A percentile compares a stretch with the other conserved stretches of the same genome.
Evolutionary conservation across 352 stramenopile genomes (phyloP).

Genomic region (Phytophthora fragariae): DNA sequence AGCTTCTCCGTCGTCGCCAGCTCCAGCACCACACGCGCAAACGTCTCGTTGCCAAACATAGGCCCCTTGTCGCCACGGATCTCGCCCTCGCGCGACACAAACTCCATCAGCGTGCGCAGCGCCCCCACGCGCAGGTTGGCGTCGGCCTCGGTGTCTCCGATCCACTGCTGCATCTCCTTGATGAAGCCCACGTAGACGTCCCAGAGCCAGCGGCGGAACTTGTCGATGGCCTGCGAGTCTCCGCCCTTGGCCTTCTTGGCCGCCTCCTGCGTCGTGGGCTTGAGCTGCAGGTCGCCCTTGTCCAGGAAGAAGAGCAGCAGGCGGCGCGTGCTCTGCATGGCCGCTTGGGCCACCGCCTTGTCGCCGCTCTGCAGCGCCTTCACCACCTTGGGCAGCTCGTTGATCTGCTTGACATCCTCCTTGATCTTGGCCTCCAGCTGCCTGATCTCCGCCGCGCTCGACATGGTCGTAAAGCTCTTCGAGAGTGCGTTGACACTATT

Average conservation of each 20-base stretch:
- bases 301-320: slow-evolving; percentile 86
- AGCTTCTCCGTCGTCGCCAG: slow-evolving; percentile 71
- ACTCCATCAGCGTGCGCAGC: slow-evolving; percentile 91
- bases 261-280: slow-evolving; percentile 36
- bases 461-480: slow-evolving; percentile 49
- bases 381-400: slow-evolving; percentile 80
- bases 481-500: slow-evolving; percentile 2
- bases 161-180: slow-evolving; percentile 85
- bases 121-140: slow-evolving; percentile 78
- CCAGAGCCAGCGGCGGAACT: slow-evolving; percentile 88
- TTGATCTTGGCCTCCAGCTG: slow-evolving; percentile 89
- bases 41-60: slow-evolving; percentile 88
- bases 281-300: slow-evolving; percentile 71
- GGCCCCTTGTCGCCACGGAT: slow-evolving; percentile 36
- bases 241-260: slow-evolving; percentile 54
- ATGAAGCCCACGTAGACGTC: slow-evolving; percentile 81
- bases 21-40: slow-evolving; percentile 78
- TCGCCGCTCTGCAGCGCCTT: slow-evolving; percentile 76
- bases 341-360: slow-evolving; percentile 75
- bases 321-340: slow-evolving; percentile 84
- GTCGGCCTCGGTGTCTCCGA: slow-evolving; percentile 58
- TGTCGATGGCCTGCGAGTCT: slow-evolving; percentile 63
- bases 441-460: slow-evolving; percentile 78
- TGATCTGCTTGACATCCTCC: slow-evolving; percentile 87
- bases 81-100: slow-evolving; percentile 80